Evolutionary conservation across 805 yeast species (phyloP), one percentile per base, ranked within the genome.

Genomic region (Saturnispora saitoi): DNA sequence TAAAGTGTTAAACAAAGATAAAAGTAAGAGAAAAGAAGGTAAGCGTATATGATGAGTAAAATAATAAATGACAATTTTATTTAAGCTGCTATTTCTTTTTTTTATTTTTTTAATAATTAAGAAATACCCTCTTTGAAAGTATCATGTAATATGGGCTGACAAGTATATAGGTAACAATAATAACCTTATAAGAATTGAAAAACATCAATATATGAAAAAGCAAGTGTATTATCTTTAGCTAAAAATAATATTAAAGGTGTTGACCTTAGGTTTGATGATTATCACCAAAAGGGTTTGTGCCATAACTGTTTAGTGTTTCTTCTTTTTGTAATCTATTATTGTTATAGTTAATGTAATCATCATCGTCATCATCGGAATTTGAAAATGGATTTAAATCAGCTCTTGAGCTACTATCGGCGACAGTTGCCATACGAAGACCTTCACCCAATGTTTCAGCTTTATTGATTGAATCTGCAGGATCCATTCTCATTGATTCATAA

Each of bases 381-480:
- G 36, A 19, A 31, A 52, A 52, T 32, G 55, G 55, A 22, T 52
- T 52, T 14, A 45, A 31, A 30, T 43, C 47, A 15, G 31, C 43
- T 8, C 48, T n/a, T 14, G 44, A 42, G 34, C 45, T 47, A 17
- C 47, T 52, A 30, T 29, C 49, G 22, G 51, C 39, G 10, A 17
- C 19, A 30, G 30, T 42, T 10, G 14, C 47, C 10, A 17, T 37
- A 28, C n/a, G 20, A 14, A 14, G n/a, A 24, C 8, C 28, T 6
- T 24, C 28, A 8, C n/a, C 17, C 12, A 20, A 4, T 11, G 44
- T 15, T 8, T 26, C 32, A 9, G 29, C 10, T 30, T 42, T 42
- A 17, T 29, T 42, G 4, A 9, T 42, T 30, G 44, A 42, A 28
- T 42, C 44, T 8, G 43, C 19, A 30, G 47, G 48, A 37, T 45